These are phyloP conservation scores for Sphenostylis stenocarpa DNA, from an alignment of 306 rosid genomes.

Conservation along the genomic window DNA sequence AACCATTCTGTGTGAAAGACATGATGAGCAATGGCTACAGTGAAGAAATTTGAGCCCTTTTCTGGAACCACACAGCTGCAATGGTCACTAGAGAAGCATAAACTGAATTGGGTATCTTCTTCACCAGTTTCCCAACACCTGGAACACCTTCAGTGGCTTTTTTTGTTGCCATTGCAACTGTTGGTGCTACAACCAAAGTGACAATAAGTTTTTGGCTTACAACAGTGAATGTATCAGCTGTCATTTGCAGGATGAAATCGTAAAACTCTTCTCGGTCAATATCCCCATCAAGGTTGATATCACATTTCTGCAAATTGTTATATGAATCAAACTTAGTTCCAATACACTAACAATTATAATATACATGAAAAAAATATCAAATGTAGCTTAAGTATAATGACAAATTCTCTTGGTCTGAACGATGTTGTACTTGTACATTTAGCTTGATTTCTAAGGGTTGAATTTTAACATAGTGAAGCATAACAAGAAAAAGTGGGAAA, in stretches of 20 bases:
- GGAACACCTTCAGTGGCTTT: constrained; percentile 89
- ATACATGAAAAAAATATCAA: not conserved
- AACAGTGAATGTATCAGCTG: constrained; percentile 52
- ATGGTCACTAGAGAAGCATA: constrained; percentile 75
- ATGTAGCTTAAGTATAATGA: constrained; percentile 13
- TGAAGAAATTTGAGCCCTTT: not conserved
- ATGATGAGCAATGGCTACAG: not conserved
- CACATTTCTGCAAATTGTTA: constrained; percentile 54
- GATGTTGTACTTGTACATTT: not conserved
- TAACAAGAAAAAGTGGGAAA: too few species aligned
- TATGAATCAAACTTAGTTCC: not conserved
- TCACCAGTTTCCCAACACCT: constrained; percentile 72
- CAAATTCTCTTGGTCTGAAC: not conserved
- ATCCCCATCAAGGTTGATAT: constrained; percentile 55
- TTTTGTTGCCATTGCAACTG: constrained; percentile 81
- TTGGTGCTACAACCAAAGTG: constrained; percentile 78
- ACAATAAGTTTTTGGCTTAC: constrained; percentile 69
- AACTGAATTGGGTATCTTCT: constrained; percentile 64
- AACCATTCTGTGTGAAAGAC: constrained; percentile 13
- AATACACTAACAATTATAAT: not conserved
- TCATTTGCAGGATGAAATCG: constrained; percentile 50
- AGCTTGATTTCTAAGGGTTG: not conserved
- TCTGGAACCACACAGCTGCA: constrained; percentile 56
- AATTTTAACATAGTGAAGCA: constrained; percentile 7
- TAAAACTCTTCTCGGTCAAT: constrained; percentile 65